Base-by-base conservation (phyloP, 2,329 filamentous ascomycete genomes). In the Ciborinia camelliae region DNA sequence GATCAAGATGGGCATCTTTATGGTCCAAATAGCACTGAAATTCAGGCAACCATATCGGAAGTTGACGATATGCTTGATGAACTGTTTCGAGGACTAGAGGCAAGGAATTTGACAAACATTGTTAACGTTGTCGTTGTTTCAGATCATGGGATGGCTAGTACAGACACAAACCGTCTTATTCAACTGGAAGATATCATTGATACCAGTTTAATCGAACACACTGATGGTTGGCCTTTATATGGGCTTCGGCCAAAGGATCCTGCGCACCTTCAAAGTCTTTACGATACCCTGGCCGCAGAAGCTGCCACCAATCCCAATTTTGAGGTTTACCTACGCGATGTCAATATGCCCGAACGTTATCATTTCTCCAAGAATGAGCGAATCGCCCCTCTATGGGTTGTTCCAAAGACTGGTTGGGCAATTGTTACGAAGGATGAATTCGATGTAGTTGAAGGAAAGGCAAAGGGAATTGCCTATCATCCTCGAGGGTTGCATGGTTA, bases 71-170 rank as follows among this genome's bases (percentile, higher is more conserved):
- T 98, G 91, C 80, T 99, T 32, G 89, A 87, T 35, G 76, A 84
- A 28, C 79, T 99, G 1, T 89, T 98, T 73, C 76, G 81, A 1
- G 93, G 93, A 0, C 81, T 99, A 0, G 85, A 93, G 67, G 79
- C 84, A 54, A 87, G 95, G 57, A 97, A 98, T 74, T 79, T 99
- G 59, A 97, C 92, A 0, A 75, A 89, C 26, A 90, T 99, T 66
- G 91, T 98, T 74, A 99, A 99, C 70, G 84, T 99, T 9, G 87
- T 99, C 41, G 84, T 99, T n/a, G 94, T 99, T 2, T 97, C 92
- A 0, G 95, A 99, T 75, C 95, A 99, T 75, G 95, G 95, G 59
- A 99, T 99, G 95, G 95, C 95, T 1, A 96, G 92, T 0, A 98
- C 95, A 0, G 90, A 93, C 66, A 86, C 84, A 0, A 82, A 87